Conservation (phyloP, 2,329 filamentous ascomycete species). For the Phoma sp. region DNA sequence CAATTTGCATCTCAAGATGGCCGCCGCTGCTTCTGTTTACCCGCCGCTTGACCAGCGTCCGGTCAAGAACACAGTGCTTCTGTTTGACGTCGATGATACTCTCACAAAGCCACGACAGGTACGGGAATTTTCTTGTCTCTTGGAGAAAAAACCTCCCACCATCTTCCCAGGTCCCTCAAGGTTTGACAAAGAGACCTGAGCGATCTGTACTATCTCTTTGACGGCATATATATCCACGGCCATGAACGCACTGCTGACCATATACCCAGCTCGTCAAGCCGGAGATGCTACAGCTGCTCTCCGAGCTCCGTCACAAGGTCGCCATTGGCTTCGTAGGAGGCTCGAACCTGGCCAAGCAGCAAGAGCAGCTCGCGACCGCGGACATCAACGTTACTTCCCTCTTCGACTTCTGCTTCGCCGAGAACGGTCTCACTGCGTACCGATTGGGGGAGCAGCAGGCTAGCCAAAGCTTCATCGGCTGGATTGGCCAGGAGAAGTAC, state of each 20-base stretch:
- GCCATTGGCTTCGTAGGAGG: constrained; percentile 93
- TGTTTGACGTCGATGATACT: constrained; percentile 97
- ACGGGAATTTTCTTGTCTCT: constrained; percentile 3
- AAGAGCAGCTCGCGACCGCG: constrained; percentile 83
- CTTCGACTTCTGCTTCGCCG: constrained; percentile 97
- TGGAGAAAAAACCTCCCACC: not conserved
- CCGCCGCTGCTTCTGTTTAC: constrained; percentile 58
- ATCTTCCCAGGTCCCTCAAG: not conserved
- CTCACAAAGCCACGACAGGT: constrained; percentile 83
- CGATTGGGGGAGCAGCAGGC: constrained; percentile 78
- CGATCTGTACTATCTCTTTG: not conserved
- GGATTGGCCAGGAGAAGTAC: constrained; percentile 86
- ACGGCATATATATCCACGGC: not conserved
- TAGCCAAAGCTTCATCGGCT: constrained; percentile 86
- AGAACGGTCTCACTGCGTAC: constrained; percentile 94
- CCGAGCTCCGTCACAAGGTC: constrained; percentile 81
- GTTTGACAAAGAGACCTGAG: not conserved
- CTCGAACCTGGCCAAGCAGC: constrained; percentile 89
- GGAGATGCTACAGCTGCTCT: constrained; percentile 83
- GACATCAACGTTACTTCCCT: constrained; percentile 75
- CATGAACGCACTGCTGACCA: constrained; percentile 18
- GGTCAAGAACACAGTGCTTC: constrained; percentile 88
- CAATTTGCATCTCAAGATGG: constrained; percentile 36
- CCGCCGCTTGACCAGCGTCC: constrained; percentile 83
- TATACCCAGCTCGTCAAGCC: constrained; percentile 67